phyloP scores from a whole-genome alignment of 257 asterid species.

The Gentiana macrophylla region DNA sequence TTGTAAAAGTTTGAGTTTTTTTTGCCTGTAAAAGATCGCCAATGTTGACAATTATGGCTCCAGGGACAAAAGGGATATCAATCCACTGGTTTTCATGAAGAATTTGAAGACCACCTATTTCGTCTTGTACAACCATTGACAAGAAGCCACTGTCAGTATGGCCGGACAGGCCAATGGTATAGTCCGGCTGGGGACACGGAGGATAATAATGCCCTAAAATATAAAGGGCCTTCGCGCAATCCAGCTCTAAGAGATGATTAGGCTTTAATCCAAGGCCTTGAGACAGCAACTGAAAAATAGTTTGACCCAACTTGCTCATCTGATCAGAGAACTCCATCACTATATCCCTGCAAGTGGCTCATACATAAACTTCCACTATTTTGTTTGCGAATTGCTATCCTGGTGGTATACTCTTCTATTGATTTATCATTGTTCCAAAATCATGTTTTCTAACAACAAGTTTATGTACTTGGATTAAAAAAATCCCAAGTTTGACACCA shows the following conservation, averaged over 20 bases:
- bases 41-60: conserved; percentile 16
- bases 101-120: conserved; percentile 21
- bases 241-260: conserved; percentile 20
- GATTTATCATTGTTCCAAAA: too few relatives aligned
- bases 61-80: conserved; percentile 16
- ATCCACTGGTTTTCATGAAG: conserved; percentile 13
- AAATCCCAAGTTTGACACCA: too few relatives aligned
- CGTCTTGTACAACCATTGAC: conserved; percentile 18
- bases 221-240: conserved; percentile 16
- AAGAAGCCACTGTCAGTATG: conserved; percentile 21
- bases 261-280: conserved; percentile 5
- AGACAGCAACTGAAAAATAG: conserved; percentile 2
- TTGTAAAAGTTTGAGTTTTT: too few relatives aligned
- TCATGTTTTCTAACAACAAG: too few relatives aligned
- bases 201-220: conserved; percentile 18
- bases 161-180: conserved; percentile 13
- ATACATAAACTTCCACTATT: too few relatives aligned
- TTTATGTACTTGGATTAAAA: too few relatives aligned
- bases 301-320: conserved; percentile 1
- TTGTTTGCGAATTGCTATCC: too few relatives aligned
- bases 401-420: too few relatives aligned
- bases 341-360: neutral
- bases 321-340: conserved; percentile 1
- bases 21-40: conserved; percentile 16
- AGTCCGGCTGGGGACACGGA: conserved; percentile 20